phyloP scores from a whole-genome alignment of 2,329 filamentous ascomycete genomes.

The Trichophyton benhamiae region DNA sequence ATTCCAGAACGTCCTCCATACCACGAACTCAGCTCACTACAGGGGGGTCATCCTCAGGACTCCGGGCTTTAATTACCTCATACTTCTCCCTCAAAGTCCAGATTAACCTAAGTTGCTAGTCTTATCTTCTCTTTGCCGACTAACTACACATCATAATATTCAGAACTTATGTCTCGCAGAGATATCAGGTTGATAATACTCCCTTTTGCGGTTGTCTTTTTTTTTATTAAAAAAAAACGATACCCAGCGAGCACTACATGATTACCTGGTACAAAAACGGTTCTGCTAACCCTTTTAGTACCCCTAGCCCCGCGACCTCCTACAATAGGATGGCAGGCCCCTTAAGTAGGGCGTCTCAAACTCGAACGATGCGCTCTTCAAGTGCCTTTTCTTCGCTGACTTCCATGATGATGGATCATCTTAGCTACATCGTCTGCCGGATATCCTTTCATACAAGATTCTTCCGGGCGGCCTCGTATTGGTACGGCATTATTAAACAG shows the following conservation, averaged over 20 bases:
- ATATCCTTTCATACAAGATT: not conserved
- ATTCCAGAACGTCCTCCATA: not conserved
- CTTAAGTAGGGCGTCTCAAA: not conserved
- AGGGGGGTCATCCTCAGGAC: not conserved
- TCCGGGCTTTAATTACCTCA: not conserved
- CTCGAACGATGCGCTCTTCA: not conserved
- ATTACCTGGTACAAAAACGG: not conserved
- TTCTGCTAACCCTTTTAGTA: not conserved
- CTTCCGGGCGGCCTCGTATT: not conserved
- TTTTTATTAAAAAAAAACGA: not conserved
- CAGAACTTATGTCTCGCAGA: not conserved
- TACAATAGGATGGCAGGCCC: not conserved
- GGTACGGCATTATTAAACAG: not conserved
- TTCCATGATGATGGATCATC: not conserved
- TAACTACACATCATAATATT: not conserved
- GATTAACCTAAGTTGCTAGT: not conserved
- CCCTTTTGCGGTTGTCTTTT: not conserved
- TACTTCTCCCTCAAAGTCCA: not conserved
- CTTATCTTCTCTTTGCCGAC: not conserved
- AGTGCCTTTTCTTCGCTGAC: not conserved
- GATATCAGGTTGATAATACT: not conserved
- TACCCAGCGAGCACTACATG: not conserved
- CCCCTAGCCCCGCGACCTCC: not conserved
- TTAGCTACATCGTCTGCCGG: not conserved
- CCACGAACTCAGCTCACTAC: not conserved